A percentile compares a stretch with the other conserved stretches of the same genome.
phyloP scores from a whole-genome alignment of 2,329 filamentous ascomycete genomes.

The Diplodia sapinea region DNA sequence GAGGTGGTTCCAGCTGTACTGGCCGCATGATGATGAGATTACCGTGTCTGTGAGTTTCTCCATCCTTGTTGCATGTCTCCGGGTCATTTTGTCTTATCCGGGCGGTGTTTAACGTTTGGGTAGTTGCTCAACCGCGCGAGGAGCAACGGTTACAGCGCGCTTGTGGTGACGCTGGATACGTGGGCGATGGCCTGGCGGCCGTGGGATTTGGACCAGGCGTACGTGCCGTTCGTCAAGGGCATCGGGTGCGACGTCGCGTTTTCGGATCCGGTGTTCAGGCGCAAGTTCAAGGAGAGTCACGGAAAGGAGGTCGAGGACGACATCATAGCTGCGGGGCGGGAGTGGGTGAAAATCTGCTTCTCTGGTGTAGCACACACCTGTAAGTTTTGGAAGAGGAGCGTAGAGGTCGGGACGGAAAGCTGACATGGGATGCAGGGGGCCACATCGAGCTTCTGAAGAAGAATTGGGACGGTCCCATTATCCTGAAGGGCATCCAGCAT shows the following conservation, averaged over 20 bases:
- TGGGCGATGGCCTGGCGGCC: constrained; percentile 71
- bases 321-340: constrained; percentile 38
- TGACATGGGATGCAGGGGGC: constrained; percentile 52
- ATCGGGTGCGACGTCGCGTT: constrained; percentile 68
- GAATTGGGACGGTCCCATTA: constrained; percentile 68
- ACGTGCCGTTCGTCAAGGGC: constrained; percentile 41
- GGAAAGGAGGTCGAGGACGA: constrained; percentile 51
- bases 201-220: constrained; percentile 66
- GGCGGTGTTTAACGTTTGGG: constrained; percentile 41
- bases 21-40: constrained; percentile 68
- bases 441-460: constrained; percentile 64
- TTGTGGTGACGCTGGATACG: constrained; percentile 75
- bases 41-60: constrained; percentile 58
- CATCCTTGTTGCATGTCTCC: too few relatives aligned
- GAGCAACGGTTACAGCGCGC: constrained; percentile 63
- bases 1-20: constrained; percentile 76
- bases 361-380: constrained; percentile 55
- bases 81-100: too few relatives aligned
- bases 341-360: constrained; percentile 39
- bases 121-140: constrained; percentile 61
- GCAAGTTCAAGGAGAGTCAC: constrained; percentile 58
- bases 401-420: neutral
- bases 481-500: constrained; percentile 65
- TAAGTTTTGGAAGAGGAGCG: neutral
- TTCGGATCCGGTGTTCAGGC: constrained; percentile 69